Evolutionary conservation across 257 asterid genomes (phyloP).

Genomic region (Solanum virginianum): DNA sequence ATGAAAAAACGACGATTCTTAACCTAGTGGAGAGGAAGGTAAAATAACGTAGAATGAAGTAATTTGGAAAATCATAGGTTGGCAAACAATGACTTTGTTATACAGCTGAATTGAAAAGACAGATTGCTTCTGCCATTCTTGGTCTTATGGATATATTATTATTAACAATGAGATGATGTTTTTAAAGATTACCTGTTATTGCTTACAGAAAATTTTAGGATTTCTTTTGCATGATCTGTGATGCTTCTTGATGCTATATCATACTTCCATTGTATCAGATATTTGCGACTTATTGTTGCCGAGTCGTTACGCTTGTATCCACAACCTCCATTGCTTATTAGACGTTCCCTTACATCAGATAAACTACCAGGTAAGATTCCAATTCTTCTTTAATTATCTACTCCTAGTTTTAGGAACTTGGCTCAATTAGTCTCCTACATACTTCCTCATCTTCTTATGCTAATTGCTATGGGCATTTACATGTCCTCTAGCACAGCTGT

Average conservation of each 20-base stretch:
- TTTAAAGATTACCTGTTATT: not conserved
- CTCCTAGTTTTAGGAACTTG: not conserved
- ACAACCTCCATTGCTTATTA: slow-evolving; percentile 94
- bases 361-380: slow-evolving; percentile 56
- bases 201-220: not conserved
- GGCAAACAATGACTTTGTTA: not conserved
- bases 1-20: not conserved
- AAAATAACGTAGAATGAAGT: not conserved
- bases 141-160: not conserved
- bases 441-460: not conserved
- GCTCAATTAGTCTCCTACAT: not conserved
- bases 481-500: not conserved
- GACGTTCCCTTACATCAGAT: slow-evolving; percentile 80
- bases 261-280: slow-evolving; percentile 31
- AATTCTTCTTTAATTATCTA: not conserved
- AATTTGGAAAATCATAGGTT: not conserved
- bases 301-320: slow-evolving; percentile 86
- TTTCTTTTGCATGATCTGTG: not conserved
- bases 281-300: slow-evolving; percentile 76
- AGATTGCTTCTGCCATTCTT: not conserved
- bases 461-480: not conserved
- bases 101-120: not conserved
- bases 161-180: not conserved
- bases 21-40: not conserved
- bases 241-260: not conserved